Evolutionary conservation across 2,329 filamentous ascomycete species (phyloP).

Genomic region (Trichoderma citrinoviride): DNA sequence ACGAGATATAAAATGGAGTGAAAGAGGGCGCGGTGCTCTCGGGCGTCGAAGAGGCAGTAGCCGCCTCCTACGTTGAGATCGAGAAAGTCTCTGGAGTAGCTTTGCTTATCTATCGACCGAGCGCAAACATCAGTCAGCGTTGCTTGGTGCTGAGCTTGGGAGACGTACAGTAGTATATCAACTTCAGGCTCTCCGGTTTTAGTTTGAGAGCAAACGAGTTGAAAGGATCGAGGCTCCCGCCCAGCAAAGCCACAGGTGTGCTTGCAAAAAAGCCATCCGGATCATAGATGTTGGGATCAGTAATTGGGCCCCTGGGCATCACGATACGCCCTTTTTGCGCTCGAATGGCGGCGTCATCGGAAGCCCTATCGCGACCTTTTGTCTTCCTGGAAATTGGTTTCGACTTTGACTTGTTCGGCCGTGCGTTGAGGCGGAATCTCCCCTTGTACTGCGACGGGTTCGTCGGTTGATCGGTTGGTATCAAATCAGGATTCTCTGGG

Average conservation of each 20-base stretch:
- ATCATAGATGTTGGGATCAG: neutral
- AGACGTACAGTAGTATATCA: constrained; percentile 10
- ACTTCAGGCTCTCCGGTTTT: neutral
- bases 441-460: constrained; percentile 9
- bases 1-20: constrained; percentile 13
- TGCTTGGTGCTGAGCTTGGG: neutral
- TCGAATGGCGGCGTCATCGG: neutral
- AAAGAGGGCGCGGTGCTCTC: constrained; percentile 1
- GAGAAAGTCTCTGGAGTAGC: constrained; percentile 1
- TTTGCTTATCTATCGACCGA: neutral
- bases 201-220: neutral
- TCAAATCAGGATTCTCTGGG: neutral
- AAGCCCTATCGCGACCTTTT: neutral
- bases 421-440: constrained; percentile 8
- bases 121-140: neutral
- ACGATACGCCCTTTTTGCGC: neutral
- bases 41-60: constrained; percentile 2
- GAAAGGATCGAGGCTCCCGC: constrained; percentile 5
- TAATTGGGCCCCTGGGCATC: neutral
- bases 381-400: neutral
- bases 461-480: neutral
- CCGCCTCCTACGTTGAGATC: constrained; percentile 7
- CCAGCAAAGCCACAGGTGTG: neutral
- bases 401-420: neutral
- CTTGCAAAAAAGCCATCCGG: neutral